Evolutionary conservation across 2,329 filamentous ascomycete species (phyloP), one percentile per base, ranked within the genome.

Genomic region (Aspergillus brunneoviolaceus): DNA sequence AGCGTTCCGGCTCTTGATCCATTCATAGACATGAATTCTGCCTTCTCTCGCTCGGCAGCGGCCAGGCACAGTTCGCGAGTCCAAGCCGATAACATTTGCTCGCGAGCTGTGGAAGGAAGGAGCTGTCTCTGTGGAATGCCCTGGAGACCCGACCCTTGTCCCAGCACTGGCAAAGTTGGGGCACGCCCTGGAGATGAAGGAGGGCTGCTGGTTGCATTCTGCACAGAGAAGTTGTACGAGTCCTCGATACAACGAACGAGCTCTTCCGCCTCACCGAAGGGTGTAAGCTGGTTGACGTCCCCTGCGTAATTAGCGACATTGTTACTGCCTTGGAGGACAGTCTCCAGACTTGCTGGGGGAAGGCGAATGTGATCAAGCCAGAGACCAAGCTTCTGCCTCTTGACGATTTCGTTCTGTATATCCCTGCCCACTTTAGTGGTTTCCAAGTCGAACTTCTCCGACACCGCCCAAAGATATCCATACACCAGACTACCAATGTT

Each of bases 391-490:
- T 82, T 87, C 70, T 87, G 88, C 45, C 94, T 85, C 54, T 90
- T 84, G 11, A 84, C 81, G 60, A 97, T 89, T 73, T 96, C 93
- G 59, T 85, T 87, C 57, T 89, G 84, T 35, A 97, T 87, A 7
- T 87, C 86, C 55, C 84, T 83, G 7, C 91, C 92, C 19, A 90
- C 82, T 0, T 82, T 80, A 0, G 89, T 87, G 6, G 82, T 81
- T 57, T 93, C 89, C 62, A 96, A 88, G 50, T 90, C 85, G 63
- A 96, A 93, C 58, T 86, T 88, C 60, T 93, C 88, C 4, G 85
- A 87, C 62, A 97, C 72, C 0, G 86, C 85, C 89, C 90, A 94
- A 60, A 97, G 87, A 74, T 97, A 97, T 9, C 92, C 93, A 70
- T 96, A 91, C 54, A 94, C 91, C 59, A 98, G 79, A 70, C 90